phyloP scores from a whole-genome alignment of 2,329 filamentous ascomycete genomes.

The Xylariales sp. region DNA sequence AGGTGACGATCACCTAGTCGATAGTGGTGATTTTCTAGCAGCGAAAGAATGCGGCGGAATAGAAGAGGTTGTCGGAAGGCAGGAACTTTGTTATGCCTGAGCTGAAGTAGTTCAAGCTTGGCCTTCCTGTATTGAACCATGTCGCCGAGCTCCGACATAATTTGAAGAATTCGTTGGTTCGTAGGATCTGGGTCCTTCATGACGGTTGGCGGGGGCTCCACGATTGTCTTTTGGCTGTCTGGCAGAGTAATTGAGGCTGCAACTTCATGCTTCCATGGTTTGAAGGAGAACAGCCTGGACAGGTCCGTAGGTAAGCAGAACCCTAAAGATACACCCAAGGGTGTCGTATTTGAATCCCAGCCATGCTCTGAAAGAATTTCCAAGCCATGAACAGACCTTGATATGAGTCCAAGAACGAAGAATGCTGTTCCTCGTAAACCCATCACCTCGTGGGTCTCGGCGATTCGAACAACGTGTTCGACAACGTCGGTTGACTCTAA shows the following conservation, averaged over 20 bases:
- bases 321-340: slow-evolving; percentile 76
- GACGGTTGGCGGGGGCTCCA: slow-evolving; percentile 43
- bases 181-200: slow-evolving; percentile 52
- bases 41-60: slow-evolving; percentile 78
- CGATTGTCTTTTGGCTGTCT: slow-evolving; percentile 48
- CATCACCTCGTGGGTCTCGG: slow-evolving; percentile 83
- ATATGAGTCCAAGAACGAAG: slow-evolving; percentile 90
- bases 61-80: slow-evolving; percentile 73
- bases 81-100: slow-evolving; percentile 68
- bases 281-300: slow-evolving; percentile 70
- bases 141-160: slow-evolving; percentile 86
- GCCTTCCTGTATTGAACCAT: slow-evolving; percentile 89
- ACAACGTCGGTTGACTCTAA: slow-evolving; percentile 88
- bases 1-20: slow-evolving; percentile 82
- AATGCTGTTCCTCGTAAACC: slow-evolving; percentile 93
- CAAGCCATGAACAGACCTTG: slow-evolving; percentile 83
- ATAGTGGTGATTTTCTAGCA: slow-evolving; percentile 88
- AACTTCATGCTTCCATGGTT: slow-evolving; percentile 51
- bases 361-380: slow-evolving; percentile 86
- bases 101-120: slow-evolving; percentile 72
- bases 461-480: slow-evolving; percentile 80
- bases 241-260: slow-evolving; percentile 44
- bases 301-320: slow-evolving; percentile 82
- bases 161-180: slow-evolving; percentile 77
- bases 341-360: slow-evolving; percentile 88